Base-by-base conservation (phyloP, 768 basidiomycete species). In the Leccinum boreale region DNA sequence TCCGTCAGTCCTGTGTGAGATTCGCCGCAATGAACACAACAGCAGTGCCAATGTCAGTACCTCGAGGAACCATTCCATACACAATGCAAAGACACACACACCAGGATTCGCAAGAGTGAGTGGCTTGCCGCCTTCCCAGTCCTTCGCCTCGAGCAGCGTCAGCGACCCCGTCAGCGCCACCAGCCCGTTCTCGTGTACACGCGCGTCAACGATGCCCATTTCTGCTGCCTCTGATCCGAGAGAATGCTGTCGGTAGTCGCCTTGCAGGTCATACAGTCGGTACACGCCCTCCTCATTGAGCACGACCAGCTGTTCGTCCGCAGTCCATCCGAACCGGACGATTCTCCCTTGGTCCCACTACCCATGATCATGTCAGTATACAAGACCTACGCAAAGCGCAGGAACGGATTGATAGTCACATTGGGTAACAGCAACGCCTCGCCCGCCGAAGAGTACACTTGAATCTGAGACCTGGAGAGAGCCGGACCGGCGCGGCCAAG, bases 291-390 rank as follows among this genome's bases (percentile, higher is more conserved):
- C 94, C 72, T 96, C 94, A 67, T 94, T 92, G 39, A 98, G 74
- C 14, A 98, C 83, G 0, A 87, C 84, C 35, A 99, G 79, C 39
- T 85, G 80, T 69, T 95, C 92, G 65, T 91, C 85, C n/a, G 74
- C 68, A 0, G 89, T 89, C 91, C 91, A 93, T 21, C 92, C 92
- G 63, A 92, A 89, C 46, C 84, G 81, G 53, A 94, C 74, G 45
- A 97, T 86, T 65, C 83, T 89, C 55, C 85, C 84, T 66, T 93
- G 87, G 58, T 96, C 94, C 95, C 95, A 98, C 93, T 96, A 66
- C 52, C 52, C 61, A 54, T 39, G 5, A n/a, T 62, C 48, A 39
- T 58, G 56, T 62, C 62, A 67, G 60, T 56, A 35, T 54, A 46
- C 42, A 50, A 21, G 6, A 5, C 4, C 0, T 39, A 39, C 14